A percentile compares a stretch with the other conserved stretches of the same genome.
phyloP scores from a whole-genome alignment of 2,329 filamentous ascomycete species.

The Ceratocystis harringtonii region DNA sequence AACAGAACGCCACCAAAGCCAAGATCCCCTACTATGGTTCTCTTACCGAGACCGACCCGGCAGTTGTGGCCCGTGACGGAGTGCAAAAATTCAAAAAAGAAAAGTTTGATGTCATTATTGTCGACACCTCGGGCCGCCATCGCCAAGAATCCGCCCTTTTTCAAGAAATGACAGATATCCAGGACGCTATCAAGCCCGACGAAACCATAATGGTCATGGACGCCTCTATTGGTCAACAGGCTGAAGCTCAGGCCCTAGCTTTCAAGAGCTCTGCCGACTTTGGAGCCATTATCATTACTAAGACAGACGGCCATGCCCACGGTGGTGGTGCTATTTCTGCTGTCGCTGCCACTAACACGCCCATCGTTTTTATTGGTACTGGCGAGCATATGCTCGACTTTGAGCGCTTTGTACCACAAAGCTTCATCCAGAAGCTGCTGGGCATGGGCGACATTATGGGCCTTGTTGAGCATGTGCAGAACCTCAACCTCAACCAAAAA shows the following conservation, averaged over 20 bases:
- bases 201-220: constrained; percentile 98
- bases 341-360: constrained; percentile 88
- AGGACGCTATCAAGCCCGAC: constrained; percentile 69
- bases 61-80: constrained; percentile 82
- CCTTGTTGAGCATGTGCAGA: constrained; percentile 90
- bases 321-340: constrained; percentile 96
- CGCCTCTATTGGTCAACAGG: constrained; percentile 89
- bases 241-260: constrained; percentile 82
- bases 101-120: constrained; percentile 93
- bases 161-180: constrained; percentile 95
- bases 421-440: constrained; percentile 84
- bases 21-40: constrained; percentile 99
- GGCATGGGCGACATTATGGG: constrained; percentile 97
- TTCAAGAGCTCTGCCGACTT: constrained; percentile 98
- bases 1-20: constrained; percentile 96
- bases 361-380: constrained; percentile 95
- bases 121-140: constrained; percentile 91
- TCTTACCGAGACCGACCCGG: constrained; percentile 88
- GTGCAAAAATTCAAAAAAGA: constrained; percentile 99
- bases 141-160: constrained; percentile 90
- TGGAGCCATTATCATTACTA: constrained; percentile 96
- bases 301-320: constrained; percentile 89
- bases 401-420: constrained; percentile 80
- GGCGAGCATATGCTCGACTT: constrained; percentile 95
- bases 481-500: constrained; percentile 89